These are phyloP conservation scores for Cardiospermum halicacabum DNA, from an alignment of 345 rosid genomes.

Conservation along the genomic window DNA sequence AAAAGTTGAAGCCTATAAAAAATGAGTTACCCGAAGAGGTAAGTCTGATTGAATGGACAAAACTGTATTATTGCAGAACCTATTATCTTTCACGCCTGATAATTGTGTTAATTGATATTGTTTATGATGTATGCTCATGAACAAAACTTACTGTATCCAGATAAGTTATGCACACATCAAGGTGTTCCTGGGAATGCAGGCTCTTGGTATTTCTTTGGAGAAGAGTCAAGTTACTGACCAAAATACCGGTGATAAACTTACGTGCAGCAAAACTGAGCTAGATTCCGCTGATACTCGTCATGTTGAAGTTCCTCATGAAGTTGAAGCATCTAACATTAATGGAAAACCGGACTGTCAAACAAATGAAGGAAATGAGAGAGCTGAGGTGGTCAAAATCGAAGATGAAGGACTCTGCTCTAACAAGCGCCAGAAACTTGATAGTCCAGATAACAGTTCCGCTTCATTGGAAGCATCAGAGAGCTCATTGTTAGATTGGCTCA, in stretches of 20 bases:
- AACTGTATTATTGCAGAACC: background rate
- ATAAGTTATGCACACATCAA: constrained; percentile 38
- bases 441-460: constrained; percentile 10
- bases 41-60: constrained; percentile 14
- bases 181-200: constrained; percentile 28
- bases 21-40: constrained; percentile 42
- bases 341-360: background rate
- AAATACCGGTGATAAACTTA: constrained; percentile 2
- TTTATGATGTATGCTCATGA: background rate
- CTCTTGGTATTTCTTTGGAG: constrained; percentile 24
- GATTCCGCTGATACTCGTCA: background rate
- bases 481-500: constrained; percentile 26
- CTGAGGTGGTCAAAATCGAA: background rate
- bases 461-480: constrained; percentile 23
- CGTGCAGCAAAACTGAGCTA: constrained; percentile 1
- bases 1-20: constrained; percentile 43
- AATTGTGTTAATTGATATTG: background rate
- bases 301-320: background rate
- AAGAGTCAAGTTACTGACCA: constrained; percentile 1
- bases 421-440: constrained; percentile 33
- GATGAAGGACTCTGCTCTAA: constrained; percentile 8
- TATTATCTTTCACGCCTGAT: background rate
- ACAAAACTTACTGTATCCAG: constrained; percentile 21
- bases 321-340: background rate
- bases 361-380: background rate